Evolutionary conservation across 148 eudicot species (phyloP).

Genomic region (Oxyria digyna): DNA sequence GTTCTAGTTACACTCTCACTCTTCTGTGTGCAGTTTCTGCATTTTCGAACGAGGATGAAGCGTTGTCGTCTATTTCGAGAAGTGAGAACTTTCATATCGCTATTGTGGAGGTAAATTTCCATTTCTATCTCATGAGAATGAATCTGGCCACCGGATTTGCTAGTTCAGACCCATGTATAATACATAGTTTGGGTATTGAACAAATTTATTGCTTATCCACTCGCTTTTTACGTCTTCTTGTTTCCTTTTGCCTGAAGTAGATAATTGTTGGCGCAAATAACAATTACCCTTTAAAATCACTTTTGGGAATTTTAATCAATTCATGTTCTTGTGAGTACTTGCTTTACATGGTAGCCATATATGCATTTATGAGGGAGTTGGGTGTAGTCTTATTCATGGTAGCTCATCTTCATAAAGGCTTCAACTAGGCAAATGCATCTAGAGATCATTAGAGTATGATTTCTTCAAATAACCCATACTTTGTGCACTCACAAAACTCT

Average conservation of each 20-base stretch:
- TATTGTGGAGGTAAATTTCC: conserved; percentile 53
- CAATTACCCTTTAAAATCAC: neutral
- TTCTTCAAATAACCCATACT: neutral
- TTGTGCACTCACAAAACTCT: too few relatives aligned
- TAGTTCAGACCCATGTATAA: neutral
- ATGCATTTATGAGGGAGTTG: neutral
- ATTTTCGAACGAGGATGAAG: conserved; percentile 50
- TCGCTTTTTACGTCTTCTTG: neutral
- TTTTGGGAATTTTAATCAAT: neutral
- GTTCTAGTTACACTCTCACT: neutral
- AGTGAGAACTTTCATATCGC: conserved; percentile 54
- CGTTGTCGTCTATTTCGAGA: conserved; percentile 41
- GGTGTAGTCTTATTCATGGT: conserved; percentile 1
- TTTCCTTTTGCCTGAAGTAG: neutral
- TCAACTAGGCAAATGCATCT: neutral
- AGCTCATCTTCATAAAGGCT: neutral
- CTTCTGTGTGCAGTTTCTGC: conserved; percentile 35
- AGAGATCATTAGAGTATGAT: neutral
- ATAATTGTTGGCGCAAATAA: neutral
- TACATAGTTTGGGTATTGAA: neutral
- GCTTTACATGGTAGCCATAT: neutral
- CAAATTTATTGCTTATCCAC: neutral
- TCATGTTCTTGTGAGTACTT: neutral
- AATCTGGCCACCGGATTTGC: neutral
- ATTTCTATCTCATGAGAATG: neutral